These are phyloP conservation scores for Panellus pusillus DNA, from an alignment of 768 basidiomycete genomes.

Conservation along the genomic window DNA sequence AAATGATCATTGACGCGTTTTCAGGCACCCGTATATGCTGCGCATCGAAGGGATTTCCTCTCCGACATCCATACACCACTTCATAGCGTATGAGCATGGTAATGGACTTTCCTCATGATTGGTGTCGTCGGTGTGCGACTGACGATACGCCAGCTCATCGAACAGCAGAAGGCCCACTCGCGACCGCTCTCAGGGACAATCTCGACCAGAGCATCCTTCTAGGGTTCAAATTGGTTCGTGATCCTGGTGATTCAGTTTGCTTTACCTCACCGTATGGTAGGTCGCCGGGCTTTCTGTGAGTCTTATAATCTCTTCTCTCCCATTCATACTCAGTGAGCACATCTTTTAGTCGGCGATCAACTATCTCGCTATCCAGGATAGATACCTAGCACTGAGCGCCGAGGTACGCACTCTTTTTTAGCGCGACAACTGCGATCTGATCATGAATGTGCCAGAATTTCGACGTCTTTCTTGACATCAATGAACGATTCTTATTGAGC, in stretches of 20 bases:
- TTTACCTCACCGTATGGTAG: too few species aligned
- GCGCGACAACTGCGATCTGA: not conserved
- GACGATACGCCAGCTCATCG: too few species aligned
- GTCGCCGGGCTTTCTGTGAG: too few species aligned
- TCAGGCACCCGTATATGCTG: not conserved
- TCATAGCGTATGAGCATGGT: slow-evolving; percentile 2
- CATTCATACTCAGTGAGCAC: not conserved
- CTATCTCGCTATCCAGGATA: not conserved
- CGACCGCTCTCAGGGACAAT: not conserved
- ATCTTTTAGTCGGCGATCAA: not conserved
- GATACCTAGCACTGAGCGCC: too few species aligned
- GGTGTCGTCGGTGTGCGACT: too few species aligned
- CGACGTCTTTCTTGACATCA: not conserved
- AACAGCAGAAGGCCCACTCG: too few species aligned
- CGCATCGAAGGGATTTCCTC: not conserved
- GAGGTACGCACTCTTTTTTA: not conserved
- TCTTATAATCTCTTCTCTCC: not conserved
- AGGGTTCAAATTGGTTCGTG: not conserved
- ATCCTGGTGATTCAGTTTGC: too few species aligned
- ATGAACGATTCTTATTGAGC: not conserved
- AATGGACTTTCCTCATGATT: too few species aligned
- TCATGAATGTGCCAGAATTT: not conserved
- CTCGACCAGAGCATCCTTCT: not conserved
- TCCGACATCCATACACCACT: not conserved
- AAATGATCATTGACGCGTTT: not conserved